phyloP scores from a whole-genome alignment of 192 early-diverging fungal species.

The Coemansia sp. region DNA sequence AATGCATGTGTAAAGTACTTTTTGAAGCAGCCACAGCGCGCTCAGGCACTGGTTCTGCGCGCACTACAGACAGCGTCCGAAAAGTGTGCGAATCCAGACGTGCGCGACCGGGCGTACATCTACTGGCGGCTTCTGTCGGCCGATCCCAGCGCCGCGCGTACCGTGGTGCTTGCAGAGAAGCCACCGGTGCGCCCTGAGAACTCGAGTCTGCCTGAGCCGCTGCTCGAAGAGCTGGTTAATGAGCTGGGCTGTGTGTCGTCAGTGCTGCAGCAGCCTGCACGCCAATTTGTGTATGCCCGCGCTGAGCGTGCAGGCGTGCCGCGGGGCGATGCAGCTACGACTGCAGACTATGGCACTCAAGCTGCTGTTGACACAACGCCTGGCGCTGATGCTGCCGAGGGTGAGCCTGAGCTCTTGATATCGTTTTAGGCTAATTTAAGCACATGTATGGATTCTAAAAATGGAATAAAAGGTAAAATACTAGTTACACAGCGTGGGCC shows the following conservation, averaged over 20 bases:
- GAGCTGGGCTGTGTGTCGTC: constrained; percentile 89
- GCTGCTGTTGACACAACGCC: constrained; percentile 8
- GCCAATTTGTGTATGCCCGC: constrained; percentile 62
- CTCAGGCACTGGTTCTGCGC: constrained; percentile 83
- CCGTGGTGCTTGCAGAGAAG: constrained; percentile 87
- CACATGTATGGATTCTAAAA: constrained; percentile 4
- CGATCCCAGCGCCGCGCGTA: constrained; percentile 89
- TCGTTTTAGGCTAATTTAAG: constrained; percentile 25
- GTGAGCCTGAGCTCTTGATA: constrained; percentile 54
- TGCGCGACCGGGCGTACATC: constrained; percentile 93
- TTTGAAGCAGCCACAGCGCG: constrained; percentile 82
- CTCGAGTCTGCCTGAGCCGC: constrained; percentile 62
- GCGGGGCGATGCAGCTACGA: constrained; percentile 7
- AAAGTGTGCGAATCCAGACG: constrained; percentile 90
- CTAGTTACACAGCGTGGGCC: constrained; percentile 7
- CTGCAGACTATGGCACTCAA: constrained; percentile 9
- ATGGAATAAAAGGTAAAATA: constrained; percentile 2
- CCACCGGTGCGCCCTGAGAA: constrained; percentile 77
- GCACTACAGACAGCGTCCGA: constrained; percentile 87
- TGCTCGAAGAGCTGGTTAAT: constrained; percentile 84
- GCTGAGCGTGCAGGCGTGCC: constrained; percentile 43
- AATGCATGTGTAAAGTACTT: constrained; percentile 93
- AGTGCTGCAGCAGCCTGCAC: constrained; percentile 92
- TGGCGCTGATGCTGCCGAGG: constrained; percentile 19
- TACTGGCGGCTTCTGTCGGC: constrained; percentile 97